phyloP scores from a whole-genome alignment of 2,329 filamentous ascomycete genomes.

The Elsinoe fawcettii region DNA sequence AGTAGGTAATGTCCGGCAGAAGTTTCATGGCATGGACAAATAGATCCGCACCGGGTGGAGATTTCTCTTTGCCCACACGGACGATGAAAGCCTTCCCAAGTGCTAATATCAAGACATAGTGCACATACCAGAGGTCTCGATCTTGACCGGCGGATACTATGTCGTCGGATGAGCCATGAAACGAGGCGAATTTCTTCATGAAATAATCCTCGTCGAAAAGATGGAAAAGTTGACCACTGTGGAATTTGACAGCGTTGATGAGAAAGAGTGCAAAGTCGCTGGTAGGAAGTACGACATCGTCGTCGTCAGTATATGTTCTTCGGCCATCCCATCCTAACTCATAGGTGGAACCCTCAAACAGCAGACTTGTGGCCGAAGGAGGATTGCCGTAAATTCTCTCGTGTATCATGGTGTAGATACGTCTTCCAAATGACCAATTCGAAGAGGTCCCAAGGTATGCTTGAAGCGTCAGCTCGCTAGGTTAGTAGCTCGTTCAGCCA shows the following conservation, averaged over 20 bases:
- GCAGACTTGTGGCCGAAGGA: conserved; percentile 37
- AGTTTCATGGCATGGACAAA: conserved; percentile 41
- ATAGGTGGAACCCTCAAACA: conserved; percentile 47
- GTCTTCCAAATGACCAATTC: conserved; percentile 49
- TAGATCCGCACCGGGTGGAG: conserved; percentile 42
- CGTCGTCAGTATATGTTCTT: conserved; percentile 27
- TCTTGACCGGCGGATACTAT: conserved; percentile 18
- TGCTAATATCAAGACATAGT: conserved; percentile 47
- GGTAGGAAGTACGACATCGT: conserved; percentile 39
- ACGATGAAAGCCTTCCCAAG: conserved; percentile 49
- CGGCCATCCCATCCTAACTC: conserved; percentile 45
- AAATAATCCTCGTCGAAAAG: conserved; percentile 49
- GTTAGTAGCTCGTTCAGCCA: background rate
- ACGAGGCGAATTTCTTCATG: conserved; percentile 37
- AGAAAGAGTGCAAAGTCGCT: conserved; percentile 46
- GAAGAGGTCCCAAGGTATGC: conserved; percentile 50
- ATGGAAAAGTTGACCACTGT: conserved; percentile 48
- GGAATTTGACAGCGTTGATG: conserved; percentile 51
- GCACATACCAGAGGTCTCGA: conserved; percentile 43
- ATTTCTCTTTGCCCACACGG: conserved; percentile 27
- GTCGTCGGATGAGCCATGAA: conserved; percentile 31
- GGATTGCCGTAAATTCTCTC: conserved; percentile 39
- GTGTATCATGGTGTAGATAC: conserved; percentile 43
- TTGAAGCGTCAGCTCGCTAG: conserved; percentile 20
- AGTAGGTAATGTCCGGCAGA: conserved; percentile 36